A percentile compares a stretch with the other conserved stretches of the same genome.
These are phyloP conservation scores for Scleroderma bovista DNA, from an alignment of 768 basidiomycete species.

Conservation along the genomic window DNA sequence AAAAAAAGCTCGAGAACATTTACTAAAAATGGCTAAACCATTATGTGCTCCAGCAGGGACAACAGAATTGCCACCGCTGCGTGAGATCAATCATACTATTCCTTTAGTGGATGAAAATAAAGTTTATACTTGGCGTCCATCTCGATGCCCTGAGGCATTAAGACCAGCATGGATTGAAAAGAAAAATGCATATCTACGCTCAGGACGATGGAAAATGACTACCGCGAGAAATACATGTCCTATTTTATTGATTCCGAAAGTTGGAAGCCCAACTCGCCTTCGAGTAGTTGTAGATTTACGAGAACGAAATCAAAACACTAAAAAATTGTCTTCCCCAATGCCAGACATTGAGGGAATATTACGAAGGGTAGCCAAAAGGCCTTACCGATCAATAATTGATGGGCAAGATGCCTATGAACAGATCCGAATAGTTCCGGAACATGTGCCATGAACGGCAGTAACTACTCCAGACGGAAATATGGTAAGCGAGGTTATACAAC, in stretches of 20 bases:
- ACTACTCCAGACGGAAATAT: constrained; percentile 45
- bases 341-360: no score
- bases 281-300: constrained; percentile 1
- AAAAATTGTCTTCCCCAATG: constrained; percentile 14
- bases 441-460: no score
- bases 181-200: background rate
- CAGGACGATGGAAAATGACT: background rate
- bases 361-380: no score
- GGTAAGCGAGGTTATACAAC: constrained; percentile 35
- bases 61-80: background rate
- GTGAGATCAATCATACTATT: constrained; percentile 3
- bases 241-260: constrained; percentile 3
- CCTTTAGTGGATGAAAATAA: background rate
- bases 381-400: no score
- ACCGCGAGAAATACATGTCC: background rate
- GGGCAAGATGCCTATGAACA: no score
- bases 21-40: no score
- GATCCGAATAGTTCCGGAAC: no score
- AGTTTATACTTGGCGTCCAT: background rate
- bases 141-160: background rate
- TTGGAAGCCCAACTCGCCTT: background rate
- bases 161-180: constrained; percentile 1
- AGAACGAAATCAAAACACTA: constrained; percentile 13
- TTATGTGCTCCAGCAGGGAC: background rate
- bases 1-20: no score